Evolutionary conservation across 2,329 filamentous ascomycete genomes (phyloP).

Genomic region (Fusarium drepaniforme): DNA sequence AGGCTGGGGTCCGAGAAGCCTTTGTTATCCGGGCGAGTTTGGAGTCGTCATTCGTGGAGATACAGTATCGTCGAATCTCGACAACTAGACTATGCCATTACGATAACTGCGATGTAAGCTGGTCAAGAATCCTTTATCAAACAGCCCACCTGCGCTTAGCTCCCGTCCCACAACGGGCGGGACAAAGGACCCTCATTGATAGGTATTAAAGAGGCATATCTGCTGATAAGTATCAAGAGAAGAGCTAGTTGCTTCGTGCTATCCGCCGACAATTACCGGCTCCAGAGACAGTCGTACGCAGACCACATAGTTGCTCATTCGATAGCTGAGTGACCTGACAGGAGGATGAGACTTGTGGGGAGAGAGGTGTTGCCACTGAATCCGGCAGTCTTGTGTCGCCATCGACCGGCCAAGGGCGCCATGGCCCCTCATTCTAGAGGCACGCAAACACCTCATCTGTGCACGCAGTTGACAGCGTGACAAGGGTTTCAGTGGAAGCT

Average conservation of each 20-base stretch:
- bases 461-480: conserved; percentile 23
- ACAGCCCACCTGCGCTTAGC: conserved; percentile 34
- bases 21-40: background rate
- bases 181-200: conserved; percentile 40
- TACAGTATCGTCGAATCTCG: background rate
- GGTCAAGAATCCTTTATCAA: conserved; percentile 37
- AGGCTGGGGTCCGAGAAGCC: background rate
- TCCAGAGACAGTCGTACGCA: background rate
- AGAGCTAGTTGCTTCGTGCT: conserved; percentile 11
- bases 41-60: background rate
- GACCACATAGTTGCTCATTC: background rate
- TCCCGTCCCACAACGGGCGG: conserved; percentile 40
- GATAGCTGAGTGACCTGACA: conserved; percentile 16
- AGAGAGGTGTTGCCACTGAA: conserved; percentile 14
- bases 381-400: conserved; percentile 15
- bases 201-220: conserved; percentile 26
- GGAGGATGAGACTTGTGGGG: conserved; percentile 12
- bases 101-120: conserved; percentile 33
- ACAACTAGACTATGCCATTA: conserved; percentile 19
- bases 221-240: conserved; percentile 1
- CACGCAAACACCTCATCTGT: conserved; percentile 10
- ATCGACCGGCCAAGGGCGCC: conserved; percentile 21
- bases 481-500: conserved; percentile 18
- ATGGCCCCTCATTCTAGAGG: conserved; percentile 13
- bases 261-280: conserved; percentile 20